Evolutionary conservation across 345 rosid species (phyloP).

Genomic region (Arabidopsis thaliana): TAIR10.1 NC_003076.8:8260501-8261000

Average conservation of each 20-base stretch:
- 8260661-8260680: not conserved
- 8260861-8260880: conserved; percentile 12
- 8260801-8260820: conserved; percentile 63
- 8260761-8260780: conserved; percentile 78
- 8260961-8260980: conserved; percentile 62
- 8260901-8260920: conserved; percentile 1
- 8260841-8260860: conserved; percentile 61
- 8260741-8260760: conserved; percentile 45
- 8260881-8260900: not conserved
- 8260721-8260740: not conserved
- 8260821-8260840: conserved; percentile 81
- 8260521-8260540: conserved; percentile 7
- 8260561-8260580: not conserved
- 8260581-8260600: not conserved
- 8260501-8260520: conserved; percentile 63
- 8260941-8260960: conserved; percentile 46
- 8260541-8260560: conserved; percentile 5
- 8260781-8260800: conserved; percentile 65
- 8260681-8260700: too few species aligned
- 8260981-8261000: not conserved
- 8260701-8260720: conserved; percentile 1
- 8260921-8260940: conserved; percentile 45
- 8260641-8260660: not conserved
- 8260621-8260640: not conserved
- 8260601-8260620: not conserved